Conservation (phyloP, 805 yeast genomes). For the Tetrapisispora namnaoensis region DNA sequence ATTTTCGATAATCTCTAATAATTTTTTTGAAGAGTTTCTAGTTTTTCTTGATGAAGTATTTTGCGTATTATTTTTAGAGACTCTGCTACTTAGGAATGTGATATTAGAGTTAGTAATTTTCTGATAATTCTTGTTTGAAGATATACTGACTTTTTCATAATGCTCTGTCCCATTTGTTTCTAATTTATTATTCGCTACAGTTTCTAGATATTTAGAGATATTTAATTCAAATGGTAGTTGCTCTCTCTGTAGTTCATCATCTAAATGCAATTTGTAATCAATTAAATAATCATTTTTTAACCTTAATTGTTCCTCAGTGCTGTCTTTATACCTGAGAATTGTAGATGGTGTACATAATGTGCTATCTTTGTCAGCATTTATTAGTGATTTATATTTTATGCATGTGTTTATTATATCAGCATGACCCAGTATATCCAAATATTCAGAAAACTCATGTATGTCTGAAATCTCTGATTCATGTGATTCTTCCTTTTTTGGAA, state of each 20-base stretch:
- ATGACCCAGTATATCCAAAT: conserved; percentile 12
- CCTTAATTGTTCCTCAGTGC: conserved; percentile 16
- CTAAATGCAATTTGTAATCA: conserved; percentile 20
- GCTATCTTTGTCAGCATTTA: conserved; percentile 15
- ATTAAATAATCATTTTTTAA: conserved; percentile 20
- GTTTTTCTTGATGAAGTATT: conserved; percentile 15
- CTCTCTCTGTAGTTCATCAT: conserved; percentile 8
- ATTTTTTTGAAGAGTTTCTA: conserved; percentile 19
- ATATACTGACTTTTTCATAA: not conserved
- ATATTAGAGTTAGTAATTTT: conserved; percentile 9
- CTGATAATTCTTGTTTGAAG: not conserved
- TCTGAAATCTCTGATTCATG: not conserved
- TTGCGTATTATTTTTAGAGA: not conserved
- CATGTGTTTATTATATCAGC: conserved; percentile 11
- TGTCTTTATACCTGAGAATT: not conserved
- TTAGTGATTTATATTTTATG: conserved; percentile 13
- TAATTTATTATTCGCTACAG: not conserved
- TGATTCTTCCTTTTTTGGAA: not conserved
- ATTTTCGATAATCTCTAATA: conserved; percentile 17
- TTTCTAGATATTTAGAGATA: conserved; percentile 7
- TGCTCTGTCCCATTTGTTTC: not conserved
- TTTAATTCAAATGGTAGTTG: conserved; percentile 20
- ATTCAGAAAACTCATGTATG: not conserved
- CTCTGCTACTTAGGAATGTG: conserved; percentile 12
- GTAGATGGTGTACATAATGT: conserved; percentile 16